Conservation (phyloP, 2,329 filamentous ascomycete genomes). For the Incumbomyces delicatus region DNA sequence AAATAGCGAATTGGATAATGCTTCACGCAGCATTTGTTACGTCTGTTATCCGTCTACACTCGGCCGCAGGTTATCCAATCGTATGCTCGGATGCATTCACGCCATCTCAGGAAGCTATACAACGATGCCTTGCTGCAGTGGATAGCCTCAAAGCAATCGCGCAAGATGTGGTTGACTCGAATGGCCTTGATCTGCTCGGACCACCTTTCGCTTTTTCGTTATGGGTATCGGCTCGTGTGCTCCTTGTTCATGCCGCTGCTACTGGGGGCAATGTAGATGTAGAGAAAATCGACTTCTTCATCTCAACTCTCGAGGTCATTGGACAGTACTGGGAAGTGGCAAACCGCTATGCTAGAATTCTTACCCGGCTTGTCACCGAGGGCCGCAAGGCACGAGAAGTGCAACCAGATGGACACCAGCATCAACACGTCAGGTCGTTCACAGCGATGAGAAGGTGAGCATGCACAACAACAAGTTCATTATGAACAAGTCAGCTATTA, state of each 20-base stretch:
- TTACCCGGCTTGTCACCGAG: constrained; percentile 77
- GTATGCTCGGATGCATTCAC: constrained; percentile 82
- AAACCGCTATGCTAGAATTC: constrained; percentile 66
- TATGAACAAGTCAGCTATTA: background rate
- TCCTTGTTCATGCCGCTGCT: constrained; percentile 83
- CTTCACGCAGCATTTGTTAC: constrained; percentile 84
- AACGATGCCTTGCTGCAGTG: constrained; percentile 73
- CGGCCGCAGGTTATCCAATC: constrained; percentile 84
- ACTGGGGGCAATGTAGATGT: constrained; percentile 69
- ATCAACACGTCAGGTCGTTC: constrained; percentile 55
- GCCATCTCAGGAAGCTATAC: constrained; percentile 73
- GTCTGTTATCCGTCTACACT: constrained; percentile 82
- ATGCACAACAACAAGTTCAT: constrained; percentile 35
- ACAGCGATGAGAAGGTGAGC: constrained; percentile 87
- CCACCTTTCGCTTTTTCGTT: constrained; percentile 86
- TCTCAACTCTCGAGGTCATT: constrained; percentile 71
- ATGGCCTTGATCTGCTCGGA: constrained; percentile 68
- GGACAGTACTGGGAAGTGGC: constrained; percentile 80
- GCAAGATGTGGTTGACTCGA: constrained; percentile 65
- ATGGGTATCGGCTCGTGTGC: constrained; percentile 79
- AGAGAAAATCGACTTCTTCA: constrained; percentile 69
- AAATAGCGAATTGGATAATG: constrained; percentile 77
- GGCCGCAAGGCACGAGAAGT: constrained; percentile 49
- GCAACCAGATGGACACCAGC: constrained; percentile 1
- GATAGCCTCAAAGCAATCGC: constrained; percentile 71